Percentiles rank a stretch among this genome's conserved stretches.
phyloP scores from a whole-genome alignment of 164 flowering plant genomes.

The Stephania cephalantha region DNA sequence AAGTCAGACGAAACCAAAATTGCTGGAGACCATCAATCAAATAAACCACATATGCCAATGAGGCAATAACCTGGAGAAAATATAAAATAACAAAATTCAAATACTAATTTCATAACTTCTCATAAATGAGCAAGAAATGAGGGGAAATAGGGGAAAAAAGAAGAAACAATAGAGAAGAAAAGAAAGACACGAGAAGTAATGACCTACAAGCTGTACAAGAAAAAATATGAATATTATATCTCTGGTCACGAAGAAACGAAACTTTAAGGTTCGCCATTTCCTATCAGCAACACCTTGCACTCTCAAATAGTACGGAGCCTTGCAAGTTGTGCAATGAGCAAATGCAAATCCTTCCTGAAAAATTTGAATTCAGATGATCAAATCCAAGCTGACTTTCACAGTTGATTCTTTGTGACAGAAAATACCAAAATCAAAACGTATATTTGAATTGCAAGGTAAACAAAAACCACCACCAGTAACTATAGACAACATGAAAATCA shows the following conservation, averaged over 20 bases:
- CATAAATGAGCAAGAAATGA: background rate
- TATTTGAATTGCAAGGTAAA: background rate
- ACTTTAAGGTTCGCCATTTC: conserved; percentile 93
- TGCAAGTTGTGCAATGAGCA: conserved; percentile 99
- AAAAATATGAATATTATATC: conserved; percentile 84
- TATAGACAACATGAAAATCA: no score
- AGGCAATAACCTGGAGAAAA: conserved; percentile 64
- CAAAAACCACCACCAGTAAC: background rate
- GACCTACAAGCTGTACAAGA: conserved; percentile 88
- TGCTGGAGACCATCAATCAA: conserved; percentile 61
- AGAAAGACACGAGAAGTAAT: conserved; percentile 1
- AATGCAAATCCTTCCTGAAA: conserved; percentile 99
- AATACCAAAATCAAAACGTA: background rate
- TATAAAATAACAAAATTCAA: background rate
- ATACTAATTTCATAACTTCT: background rate
- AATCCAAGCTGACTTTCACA: background rate
- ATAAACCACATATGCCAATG: conserved; percentile 66
- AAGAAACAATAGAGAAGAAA: background rate
- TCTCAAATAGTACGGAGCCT: conserved; percentile 89
- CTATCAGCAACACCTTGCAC: conserved; percentile 87
- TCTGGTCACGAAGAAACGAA: conserved; percentile 97
- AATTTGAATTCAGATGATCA: conserved; percentile 8
- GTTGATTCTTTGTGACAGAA: background rate
- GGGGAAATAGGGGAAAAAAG: background rate
- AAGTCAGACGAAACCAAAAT: conserved; percentile 70